phyloP scores from a whole-genome alignment of 768 basidiomycete species.

The Jaapia argillacea region DNA sequence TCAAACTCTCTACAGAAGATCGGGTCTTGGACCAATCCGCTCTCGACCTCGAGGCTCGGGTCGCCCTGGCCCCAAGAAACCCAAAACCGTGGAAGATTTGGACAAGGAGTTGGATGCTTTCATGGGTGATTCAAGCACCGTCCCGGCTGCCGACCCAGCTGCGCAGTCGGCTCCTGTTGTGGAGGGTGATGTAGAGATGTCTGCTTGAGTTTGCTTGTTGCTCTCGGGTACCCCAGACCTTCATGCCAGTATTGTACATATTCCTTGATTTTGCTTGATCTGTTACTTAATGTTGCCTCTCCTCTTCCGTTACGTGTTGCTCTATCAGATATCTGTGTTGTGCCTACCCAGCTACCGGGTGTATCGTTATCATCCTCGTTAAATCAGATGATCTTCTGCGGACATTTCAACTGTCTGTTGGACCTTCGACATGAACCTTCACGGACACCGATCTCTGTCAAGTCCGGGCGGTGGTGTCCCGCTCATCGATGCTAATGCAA shows the following conservation, averaged over 20 bases:
- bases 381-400: too few relatives aligned
- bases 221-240: too few relatives aligned
- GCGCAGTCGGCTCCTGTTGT: slow-evolving; percentile 11
- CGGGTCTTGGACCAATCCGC: slow-evolving; percentile 22
- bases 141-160: slow-evolving; percentile 17
- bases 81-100: slow-evolving; percentile 72
- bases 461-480: too few relatives aligned
- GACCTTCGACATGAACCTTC: too few relatives aligned
- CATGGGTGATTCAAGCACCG: slow-evolving; percentile 51
- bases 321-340: neutral
- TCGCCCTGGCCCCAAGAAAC: slow-evolving; percentile 32
- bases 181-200: slow-evolving; percentile 51
- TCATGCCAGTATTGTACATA: neutral
- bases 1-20: slow-evolving; percentile 12
- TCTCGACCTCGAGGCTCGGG: slow-evolving; percentile 22
- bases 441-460: too few relatives aligned
- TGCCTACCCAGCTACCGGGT: too few relatives aligned
- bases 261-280: neutral
- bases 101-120: slow-evolving; percentile 86
- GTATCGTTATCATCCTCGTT: too few relatives aligned
- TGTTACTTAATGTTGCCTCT: neutral
- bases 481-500: too few relatives aligned
- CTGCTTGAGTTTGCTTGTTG: slow-evolving; percentile 16
- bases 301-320: neutral
- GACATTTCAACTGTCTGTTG: too few relatives aligned